Conservation (phyloP, 257 asterid species). For the Verbena officinalis region DNA sequence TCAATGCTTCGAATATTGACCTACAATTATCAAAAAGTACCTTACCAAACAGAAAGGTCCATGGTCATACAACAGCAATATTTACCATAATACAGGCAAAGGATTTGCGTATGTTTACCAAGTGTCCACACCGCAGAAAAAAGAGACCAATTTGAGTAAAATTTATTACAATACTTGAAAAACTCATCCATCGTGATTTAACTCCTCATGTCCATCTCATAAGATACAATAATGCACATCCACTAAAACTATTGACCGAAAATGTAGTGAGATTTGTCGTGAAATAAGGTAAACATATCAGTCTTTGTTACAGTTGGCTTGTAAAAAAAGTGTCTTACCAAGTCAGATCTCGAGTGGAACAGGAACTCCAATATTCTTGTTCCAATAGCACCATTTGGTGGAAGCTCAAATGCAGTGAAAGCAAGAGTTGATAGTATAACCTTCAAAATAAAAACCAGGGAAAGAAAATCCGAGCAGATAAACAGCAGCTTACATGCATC, state of each 20-base stretch:
- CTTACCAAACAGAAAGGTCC: conserved; percentile 26
- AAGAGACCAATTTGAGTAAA: not conserved
- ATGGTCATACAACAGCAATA: not conserved
- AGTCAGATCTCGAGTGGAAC: conserved; percentile 94
- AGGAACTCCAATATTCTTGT: conserved; percentile 87
- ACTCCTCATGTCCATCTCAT: conserved; percentile 3
- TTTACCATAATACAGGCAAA: not conserved
- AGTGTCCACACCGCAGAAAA: not conserved
- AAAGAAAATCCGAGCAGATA: conserved; percentile 33
- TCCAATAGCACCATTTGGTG: conserved; percentile 92
- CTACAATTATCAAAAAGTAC: conserved; percentile 41
- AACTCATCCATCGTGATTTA: conserved; percentile 4
- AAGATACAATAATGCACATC: not conserved
- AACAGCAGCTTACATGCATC: conserved; percentile 19
- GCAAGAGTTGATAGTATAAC: conserved; percentile 92
- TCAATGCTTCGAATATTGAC: conserved; percentile 98
- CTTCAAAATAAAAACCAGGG: conserved; percentile 47
- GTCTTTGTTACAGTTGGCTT: conserved; percentile 9
- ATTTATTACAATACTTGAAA: not conserved
- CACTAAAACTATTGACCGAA: not conserved
- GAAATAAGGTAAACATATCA: conserved; percentile 3
- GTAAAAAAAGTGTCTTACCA: conserved; percentile 57
- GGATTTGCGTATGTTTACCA: too few relatives aligned
- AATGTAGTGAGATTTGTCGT: not conserved
- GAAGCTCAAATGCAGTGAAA: conserved; percentile 97